Base-by-base conservation (phyloP, 2,329 filamentous ascomycete species). In the Nothopassalora personata region DNA sequence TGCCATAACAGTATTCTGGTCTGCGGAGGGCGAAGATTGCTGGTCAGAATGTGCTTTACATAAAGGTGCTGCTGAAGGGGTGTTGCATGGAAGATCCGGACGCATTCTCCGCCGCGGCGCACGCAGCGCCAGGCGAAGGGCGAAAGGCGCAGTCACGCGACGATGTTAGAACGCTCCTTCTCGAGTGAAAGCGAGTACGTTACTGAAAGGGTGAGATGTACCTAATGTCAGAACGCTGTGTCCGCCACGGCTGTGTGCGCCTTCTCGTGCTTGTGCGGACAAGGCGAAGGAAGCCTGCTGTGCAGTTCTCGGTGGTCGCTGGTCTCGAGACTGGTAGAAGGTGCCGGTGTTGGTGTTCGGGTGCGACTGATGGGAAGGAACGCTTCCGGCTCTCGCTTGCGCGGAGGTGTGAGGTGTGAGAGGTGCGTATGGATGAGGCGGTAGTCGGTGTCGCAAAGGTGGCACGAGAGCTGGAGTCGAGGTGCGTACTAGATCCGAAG, bases 1-100 rank as follows among this genome's bases (percentile, higher is more conserved):
- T 86, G 84, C 84, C 84, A 87, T 87, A 86, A 86, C 84, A 86
- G 83, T 68, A 53, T 70, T 58, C 59, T 54, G 54, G 57, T 60
- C 70, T 72, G 62, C 60, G 15, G 53, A 33, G 46, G 55, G 55
- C 50, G 31, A 53, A 59, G 46, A 51, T 45, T n/a, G 36, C n/a
- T 54, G 39, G 63, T 66, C 57, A 66, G 64, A 54, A 58, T 39
- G 52, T 55, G 62, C 45, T 48, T 54, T 34, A 33, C 11, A 11
- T 34, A 28, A 33, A 50, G 19, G 27, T 49, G 48, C 27, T 27
- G 59, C n/a, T 19, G 45, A 50, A 46, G 28, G 36, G 50, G 34
- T 47, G 34, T n/a, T 4, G n/a, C 23, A 31, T 36, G n/a, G 57
- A 30, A 33, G 46, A 19, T 28, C 49, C 28, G 30, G 49, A 51